A percentile compares a stretch with the other conserved stretches of the same genome.
phyloP scores from a whole-genome alignment of 192 early-diverging fungal species.

The Podochytrium sp. region DNA sequence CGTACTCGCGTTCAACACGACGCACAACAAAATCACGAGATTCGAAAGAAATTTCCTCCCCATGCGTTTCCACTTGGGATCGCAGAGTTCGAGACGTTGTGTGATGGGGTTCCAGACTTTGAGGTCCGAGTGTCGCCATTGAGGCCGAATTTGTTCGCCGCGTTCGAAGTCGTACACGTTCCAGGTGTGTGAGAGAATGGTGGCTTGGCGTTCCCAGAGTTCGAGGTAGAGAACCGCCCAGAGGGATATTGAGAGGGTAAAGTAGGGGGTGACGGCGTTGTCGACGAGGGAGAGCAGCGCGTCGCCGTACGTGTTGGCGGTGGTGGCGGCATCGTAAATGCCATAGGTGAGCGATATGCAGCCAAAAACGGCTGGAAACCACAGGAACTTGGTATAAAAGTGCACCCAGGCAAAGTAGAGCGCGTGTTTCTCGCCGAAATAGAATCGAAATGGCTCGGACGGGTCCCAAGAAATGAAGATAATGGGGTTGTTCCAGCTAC shows the following conservation, averaged over 20 bases:
- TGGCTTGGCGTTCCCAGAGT: constrained; percentile 62
- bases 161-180: constrained; percentile 55
- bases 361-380: constrained; percentile 53
- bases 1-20: constrained; percentile 2
- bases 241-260: constrained; percentile 60
- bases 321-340: constrained; percentile 43
- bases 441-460: constrained; percentile 28
- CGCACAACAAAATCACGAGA: constrained; percentile 45
- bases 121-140: constrained; percentile 45
- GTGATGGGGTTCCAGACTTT: background rate
- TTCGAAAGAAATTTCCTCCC: constrained; percentile 14
- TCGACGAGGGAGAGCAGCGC: constrained; percentile 54
- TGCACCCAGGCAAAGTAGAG: constrained; percentile 73
- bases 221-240: constrained; percentile 68
- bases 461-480: constrained; percentile 6
- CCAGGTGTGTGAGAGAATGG: constrained; percentile 58
- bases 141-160: constrained; percentile 57
- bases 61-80: background rate
- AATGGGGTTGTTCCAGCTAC: background rate
- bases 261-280: constrained; percentile 61
- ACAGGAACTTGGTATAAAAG: constrained; percentile 65
- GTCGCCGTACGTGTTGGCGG: background rate
- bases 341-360: constrained; percentile 41
- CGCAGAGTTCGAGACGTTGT: background rate
- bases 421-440: constrained; percentile 70